These are phyloP conservation scores for Solanum virginianum DNA, from an alignment of 257 asterid species.

Conservation along the genomic window DNA sequence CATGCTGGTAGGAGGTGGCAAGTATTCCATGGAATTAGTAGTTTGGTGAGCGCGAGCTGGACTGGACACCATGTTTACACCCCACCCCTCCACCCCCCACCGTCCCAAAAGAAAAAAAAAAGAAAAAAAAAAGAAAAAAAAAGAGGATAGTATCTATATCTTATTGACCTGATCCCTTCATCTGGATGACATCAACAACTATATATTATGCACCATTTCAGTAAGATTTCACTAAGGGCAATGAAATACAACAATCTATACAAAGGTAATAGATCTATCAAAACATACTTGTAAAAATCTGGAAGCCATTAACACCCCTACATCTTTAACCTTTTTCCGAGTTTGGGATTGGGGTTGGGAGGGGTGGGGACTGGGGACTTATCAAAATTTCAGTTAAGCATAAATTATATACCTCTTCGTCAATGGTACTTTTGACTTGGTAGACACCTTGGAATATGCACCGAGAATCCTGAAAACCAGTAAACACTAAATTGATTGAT, in stretches of 20 bases:
- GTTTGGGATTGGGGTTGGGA: neutral
- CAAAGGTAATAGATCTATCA: neutral
- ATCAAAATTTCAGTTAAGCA: neutral
- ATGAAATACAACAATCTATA: neutral
- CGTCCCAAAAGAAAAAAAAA: too few species aligned
- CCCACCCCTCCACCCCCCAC: too few species aligned
- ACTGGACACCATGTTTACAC: neutral
- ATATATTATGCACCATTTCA: neutral
- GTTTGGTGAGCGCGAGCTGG: neutral
- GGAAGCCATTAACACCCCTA: neutral
- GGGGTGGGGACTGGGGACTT: neutral
- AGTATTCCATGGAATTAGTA: neutral
- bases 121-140: too few species aligned
- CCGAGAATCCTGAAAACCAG: slow-evolving; percentile 49
- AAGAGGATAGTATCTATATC: neutral
- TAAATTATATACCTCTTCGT: slow-evolving; percentile 41
- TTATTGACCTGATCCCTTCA: neutral
- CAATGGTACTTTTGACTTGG: slow-evolving; percentile 47
- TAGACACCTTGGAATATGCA: slow-evolving; percentile 69
- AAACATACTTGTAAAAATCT: neutral
- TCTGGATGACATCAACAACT: neutral
- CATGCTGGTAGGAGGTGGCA: neutral
- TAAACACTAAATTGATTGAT: neutral
- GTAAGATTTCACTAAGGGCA: neutral
- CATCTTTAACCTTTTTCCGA: neutral